Evolutionary conservation across 2,329 filamentous ascomycete species (phyloP), one percentile per base, ranked within the genome.

Genomic region (Sordariomycetes sp.): DNA sequence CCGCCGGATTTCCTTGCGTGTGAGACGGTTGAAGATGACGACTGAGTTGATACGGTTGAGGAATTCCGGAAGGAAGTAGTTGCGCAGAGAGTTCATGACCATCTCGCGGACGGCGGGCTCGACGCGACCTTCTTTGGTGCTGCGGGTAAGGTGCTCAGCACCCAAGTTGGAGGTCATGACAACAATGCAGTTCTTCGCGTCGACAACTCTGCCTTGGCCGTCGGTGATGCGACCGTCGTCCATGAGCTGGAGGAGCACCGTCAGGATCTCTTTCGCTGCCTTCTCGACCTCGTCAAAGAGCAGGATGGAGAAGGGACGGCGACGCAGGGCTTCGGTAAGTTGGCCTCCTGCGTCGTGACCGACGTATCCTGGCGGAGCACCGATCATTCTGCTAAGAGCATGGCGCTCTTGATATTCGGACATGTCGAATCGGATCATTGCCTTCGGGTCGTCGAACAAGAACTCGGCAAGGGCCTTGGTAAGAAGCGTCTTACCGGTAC

Each of bases 371-470:
- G 92, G 92, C 15, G 92, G 92, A 15, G 92, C 88, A 55, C 92
- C 92, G 47, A 98, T 98, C 86, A 98, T 95, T 40, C 92, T 79
- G 55, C 86, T 94, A 11, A 98, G 75, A 1, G 90, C 83, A 57
- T 98, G 92, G 5, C 90, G 82, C 61, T 98, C 92, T 60, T 98
- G 93, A 59, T 98, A 98, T 61, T 98, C 92, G 5, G 90, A 96
- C 92, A 98, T 98, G 57, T 98, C 92, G 64, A 98, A 94, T 25
- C 92, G 83, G 49, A 98, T 94, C 92, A 98, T 96, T 21, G 90
- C 70, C 66, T 95, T 95, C 18, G 90, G 66, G 47, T 98, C 92
- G 54, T 98, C 92, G 64, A 98, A 98, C 19, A 98, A 70, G 67
- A 98, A 98, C 58, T 98, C 92, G 32, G 92, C 92, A 39, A 98